Evolutionary conservation across 176 grass and related monocot genomes (phyloP), one percentile per base, ranked within the genome.

Genomic region (Hsuehochloa calcarea): DNA sequence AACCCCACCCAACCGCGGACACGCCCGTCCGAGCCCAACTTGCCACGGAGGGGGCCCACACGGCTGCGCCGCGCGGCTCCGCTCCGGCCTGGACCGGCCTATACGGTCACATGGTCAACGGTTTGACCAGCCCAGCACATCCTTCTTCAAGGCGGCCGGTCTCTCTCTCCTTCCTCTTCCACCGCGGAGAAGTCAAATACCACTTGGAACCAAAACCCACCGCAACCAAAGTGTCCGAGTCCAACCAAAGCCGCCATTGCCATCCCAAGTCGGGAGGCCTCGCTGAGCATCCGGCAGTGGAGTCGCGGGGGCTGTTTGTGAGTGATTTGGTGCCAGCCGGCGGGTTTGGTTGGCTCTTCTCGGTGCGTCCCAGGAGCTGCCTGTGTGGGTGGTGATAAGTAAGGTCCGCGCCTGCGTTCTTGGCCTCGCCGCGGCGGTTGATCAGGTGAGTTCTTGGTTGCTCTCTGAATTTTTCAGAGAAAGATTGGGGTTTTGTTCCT

Each of bases 141-240:
- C 31, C 6, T 1, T n/a, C 50, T 0, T 40, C 60, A 11, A 40
- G 52, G 70, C 31, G 31, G 15, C 59, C 3, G 14, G 47, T 60
- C 64, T 22, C 6, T 6, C 20, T 0, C 29, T 16, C 31, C 22
- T 6, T 23, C 41, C 3, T 8, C n/a, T 13, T 13, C 67, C 38
- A 22, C 66, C 2, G 74, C 68, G 72, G 46, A 65, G 44, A 80
- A 47, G 84, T 87, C 88, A 83, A 90, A 79, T 82, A 86, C 82
- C 73, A 59, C 71, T n/a, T n/a, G n/a, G 44, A 72, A 47, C 79
- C 46, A 8, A 10, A 19, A 0, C 9, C 49, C 54, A 26, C 56
- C 17, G 0, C 25, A 49, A 3, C 23, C 15, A 15, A 25, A 50
- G 26, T 5, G 59, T 62, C 39, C 37, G 44, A 65, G 49, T 50